Conservation (phyloP, 495 filamentous ascomycete species). For the Neurospora tetrasperma region DNA sequence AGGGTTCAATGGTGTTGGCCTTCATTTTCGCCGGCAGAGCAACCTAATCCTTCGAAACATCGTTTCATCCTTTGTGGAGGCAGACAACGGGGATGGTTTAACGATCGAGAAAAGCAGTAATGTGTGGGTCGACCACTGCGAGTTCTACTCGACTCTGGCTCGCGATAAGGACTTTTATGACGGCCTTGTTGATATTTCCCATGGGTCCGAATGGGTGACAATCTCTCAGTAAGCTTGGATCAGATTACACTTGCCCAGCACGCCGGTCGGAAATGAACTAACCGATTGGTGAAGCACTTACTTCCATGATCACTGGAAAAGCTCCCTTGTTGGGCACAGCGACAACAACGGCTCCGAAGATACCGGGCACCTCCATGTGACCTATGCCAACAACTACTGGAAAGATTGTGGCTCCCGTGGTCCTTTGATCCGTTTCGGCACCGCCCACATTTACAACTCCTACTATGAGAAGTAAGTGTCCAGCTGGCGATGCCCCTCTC, state of each 20-base stretch:
- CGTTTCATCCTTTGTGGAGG: slow-evolving; percentile 46
- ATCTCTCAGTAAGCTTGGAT: slow-evolving; percentile 25
- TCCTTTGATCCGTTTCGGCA: slow-evolving; percentile 55
- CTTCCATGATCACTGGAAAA: slow-evolving; percentile 58
- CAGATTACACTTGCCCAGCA: neutral
- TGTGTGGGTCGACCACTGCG: slow-evolving; percentile 61
- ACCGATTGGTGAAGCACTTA: slow-evolving; percentile 22
- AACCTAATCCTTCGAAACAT: slow-evolving; percentile 57
- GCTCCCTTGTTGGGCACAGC: slow-evolving; percentile 51
- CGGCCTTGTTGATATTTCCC: slow-evolving; percentile 52
- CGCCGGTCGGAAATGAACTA: neutral
- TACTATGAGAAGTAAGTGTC: slow-evolving; percentile 25
- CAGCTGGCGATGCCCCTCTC: neutral
- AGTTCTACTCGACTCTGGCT: slow-evolving; percentile 47
- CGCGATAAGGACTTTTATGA: slow-evolving; percentile 60
- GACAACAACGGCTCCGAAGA: slow-evolving; percentile 38
- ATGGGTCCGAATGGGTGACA: slow-evolving; percentile 44
- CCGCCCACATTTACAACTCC: slow-evolving; percentile 41
- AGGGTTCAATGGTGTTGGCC: slow-evolving; percentile 36
- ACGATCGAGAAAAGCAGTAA: slow-evolving; percentile 45
- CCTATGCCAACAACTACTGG: slow-evolving; percentile 54
- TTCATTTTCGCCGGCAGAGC: slow-evolving; percentile 35
- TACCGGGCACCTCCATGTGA: slow-evolving; percentile 46
- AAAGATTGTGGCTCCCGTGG: slow-evolving; percentile 49
- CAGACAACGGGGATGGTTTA: slow-evolving; percentile 50